Percentiles rank a stretch among this genome's conserved stretches.
phyloP scores from a whole-genome alignment of 148 eudicot genomes.

The Camellia lanceoleosa region DNA sequence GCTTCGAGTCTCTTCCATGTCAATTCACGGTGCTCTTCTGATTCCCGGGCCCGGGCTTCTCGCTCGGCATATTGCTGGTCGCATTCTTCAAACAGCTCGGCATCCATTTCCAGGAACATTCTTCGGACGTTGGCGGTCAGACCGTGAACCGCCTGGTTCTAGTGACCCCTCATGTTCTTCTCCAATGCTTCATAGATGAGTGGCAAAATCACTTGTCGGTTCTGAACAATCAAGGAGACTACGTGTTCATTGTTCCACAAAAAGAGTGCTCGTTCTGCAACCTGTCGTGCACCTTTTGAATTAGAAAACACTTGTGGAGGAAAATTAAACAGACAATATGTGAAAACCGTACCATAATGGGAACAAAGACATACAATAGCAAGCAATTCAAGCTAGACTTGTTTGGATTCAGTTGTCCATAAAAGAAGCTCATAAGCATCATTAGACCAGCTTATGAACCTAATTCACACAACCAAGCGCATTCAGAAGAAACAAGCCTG shows the following conservation, averaged over 20 bases:
- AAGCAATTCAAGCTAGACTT: background rate
- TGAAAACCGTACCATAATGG: background rate
- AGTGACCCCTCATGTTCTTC: constrained; percentile 39
- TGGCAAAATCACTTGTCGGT: constrained; percentile 42
- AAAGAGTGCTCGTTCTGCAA: constrained; percentile 55
- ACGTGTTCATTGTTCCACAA: constrained; percentile 57
- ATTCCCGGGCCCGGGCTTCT: constrained; percentile 23
- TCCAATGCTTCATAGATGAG: constrained; percentile 43
- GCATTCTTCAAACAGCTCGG: constrained; percentile 45
- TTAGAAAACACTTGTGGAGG: constrained; percentile 3
- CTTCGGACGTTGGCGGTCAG: constrained; percentile 40
- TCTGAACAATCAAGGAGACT: constrained; percentile 41
- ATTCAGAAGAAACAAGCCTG: background rate
- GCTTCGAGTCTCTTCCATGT: constrained; percentile 45
- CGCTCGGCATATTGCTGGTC: constrained; percentile 29
- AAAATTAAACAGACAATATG: background rate
- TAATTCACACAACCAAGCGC: background rate
- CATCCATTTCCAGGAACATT: constrained; percentile 52
- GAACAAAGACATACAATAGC: no score
- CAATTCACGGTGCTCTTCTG: constrained; percentile 34
- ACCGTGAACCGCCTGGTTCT: constrained; percentile 55
- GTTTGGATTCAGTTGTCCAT: background rate
- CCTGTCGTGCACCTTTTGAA: constrained; percentile 26
- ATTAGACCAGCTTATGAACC: background rate
- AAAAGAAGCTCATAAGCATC: background rate